Evolutionary conservation across 345 rosid genomes (phyloP).

Genomic region (Raphanus sativus): DNA sequence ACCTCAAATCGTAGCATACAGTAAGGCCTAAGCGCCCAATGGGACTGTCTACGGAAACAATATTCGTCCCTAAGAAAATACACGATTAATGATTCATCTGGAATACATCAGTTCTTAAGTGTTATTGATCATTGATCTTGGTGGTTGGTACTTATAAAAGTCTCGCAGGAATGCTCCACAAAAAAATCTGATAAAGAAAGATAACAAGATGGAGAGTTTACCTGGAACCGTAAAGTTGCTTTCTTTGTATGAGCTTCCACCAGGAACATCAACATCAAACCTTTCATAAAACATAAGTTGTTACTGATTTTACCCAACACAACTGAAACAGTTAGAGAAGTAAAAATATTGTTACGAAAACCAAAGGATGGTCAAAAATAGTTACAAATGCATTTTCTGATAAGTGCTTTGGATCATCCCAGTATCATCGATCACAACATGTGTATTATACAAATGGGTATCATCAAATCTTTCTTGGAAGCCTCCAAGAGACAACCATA

Average conservation of each 20-base stretch:
- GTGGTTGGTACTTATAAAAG: neutral
- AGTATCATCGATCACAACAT: slow-evolving; percentile 73
- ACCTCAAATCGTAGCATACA: slow-evolving; percentile 91
- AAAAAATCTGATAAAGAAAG: neutral
- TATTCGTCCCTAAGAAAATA: slow-evolving; percentile 55
- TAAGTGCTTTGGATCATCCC: slow-evolving; percentile 72
- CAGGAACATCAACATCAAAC: slow-evolving; percentile 95
- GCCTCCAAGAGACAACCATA: slow-evolving; percentile 95
- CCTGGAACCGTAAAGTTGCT: slow-evolving; percentile 92
- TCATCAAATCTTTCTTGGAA: slow-evolving; percentile 90
- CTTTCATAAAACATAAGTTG: slow-evolving; percentile 34
- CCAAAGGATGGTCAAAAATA: neutral
- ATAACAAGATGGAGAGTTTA: slow-evolving; percentile 23
- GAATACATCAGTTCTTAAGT: neutral
- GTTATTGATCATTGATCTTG: neutral
- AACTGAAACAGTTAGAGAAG: neutral
- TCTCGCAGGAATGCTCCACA: neutral
- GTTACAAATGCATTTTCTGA: slow-evolving; percentile 81
- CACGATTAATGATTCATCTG: slow-evolving; percentile 2
- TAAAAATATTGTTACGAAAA: neutral
- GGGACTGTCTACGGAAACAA: slow-evolving; percentile 79
- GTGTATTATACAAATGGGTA: slow-evolving; percentile 69
- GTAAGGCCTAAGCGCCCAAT: slow-evolving; percentile 80
- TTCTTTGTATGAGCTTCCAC: slow-evolving; percentile 81
- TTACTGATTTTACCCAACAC: neutral